phyloP scores from a whole-genome alignment of 768 basidiomycete species.

The Mycena crocata region DNA sequence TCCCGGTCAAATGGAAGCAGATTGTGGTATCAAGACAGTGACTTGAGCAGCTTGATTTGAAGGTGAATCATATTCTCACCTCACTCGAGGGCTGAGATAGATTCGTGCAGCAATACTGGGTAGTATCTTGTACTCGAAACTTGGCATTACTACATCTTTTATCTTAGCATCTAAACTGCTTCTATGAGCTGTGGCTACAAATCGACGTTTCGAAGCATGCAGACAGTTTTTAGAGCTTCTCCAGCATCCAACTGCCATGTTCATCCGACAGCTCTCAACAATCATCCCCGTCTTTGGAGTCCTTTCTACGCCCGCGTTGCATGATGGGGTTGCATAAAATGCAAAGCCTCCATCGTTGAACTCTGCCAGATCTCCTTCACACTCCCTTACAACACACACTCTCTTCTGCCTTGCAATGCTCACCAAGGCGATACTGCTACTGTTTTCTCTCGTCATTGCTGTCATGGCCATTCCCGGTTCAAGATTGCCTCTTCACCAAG shows the following conservation, averaged over 20 bases:
- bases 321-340: slow-evolving; percentile 3
- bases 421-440: not conserved
- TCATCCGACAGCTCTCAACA: not conserved
- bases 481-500: not conserved
- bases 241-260: not conserved
- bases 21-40: not conserved
- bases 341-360: not conserved
- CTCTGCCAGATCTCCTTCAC: not conserved
- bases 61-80: not conserved
- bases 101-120: not conserved
- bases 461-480: slow-evolving; percentile 5
- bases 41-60: not conserved
- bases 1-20: slow-evolving; percentile 3
- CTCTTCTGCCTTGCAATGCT: not conserved
- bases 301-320: not conserved
- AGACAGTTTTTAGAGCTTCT: not conserved
- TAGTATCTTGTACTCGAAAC: not conserved
- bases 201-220: too few relatives aligned
- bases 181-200: too few relatives aligned
- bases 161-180: not conserved
- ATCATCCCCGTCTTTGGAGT: not conserved
- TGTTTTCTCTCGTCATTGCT: slow-evolving; percentile 18
- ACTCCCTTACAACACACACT: not conserved
- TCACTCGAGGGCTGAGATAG: too few relatives aligned
- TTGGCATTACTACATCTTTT: not conserved